Evolutionary conservation across 441 rosid genomes (phyloP).

Genomic region (Macaranga tanarius): DNA sequence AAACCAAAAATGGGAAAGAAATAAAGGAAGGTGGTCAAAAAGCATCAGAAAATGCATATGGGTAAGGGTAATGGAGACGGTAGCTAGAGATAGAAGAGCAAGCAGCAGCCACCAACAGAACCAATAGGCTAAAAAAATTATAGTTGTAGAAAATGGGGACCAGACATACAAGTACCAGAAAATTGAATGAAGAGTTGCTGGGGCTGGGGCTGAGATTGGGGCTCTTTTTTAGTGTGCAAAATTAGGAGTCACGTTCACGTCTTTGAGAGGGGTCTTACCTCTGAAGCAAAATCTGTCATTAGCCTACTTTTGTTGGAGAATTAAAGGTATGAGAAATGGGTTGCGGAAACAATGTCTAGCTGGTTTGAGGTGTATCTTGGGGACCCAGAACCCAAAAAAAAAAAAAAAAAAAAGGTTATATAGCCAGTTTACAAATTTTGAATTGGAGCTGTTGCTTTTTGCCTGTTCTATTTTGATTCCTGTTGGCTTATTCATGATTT

Average conservation of each 20-base stretch:
- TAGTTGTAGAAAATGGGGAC: neutral
- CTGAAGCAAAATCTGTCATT: neutral
- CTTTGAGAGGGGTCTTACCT: neutral
- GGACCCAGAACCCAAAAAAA: too few species aligned
- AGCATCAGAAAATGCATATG: neutral
- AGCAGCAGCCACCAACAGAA: neutral
- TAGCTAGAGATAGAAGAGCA: too few species aligned
- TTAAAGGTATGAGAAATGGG: neutral
- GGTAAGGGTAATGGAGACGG: neutral
- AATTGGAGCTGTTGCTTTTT: too few species aligned
- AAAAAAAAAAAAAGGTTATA: too few species aligned
- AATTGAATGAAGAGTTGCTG: neutral
- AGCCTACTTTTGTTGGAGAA: neutral
- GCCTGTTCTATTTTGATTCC: too few species aligned
- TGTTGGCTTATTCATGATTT: too few species aligned
- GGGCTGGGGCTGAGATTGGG: too few species aligned
- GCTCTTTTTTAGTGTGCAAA: neutral
- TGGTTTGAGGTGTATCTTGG: neutral
- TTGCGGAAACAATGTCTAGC: neutral
- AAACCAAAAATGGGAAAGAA: neutral
- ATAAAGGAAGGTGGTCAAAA: neutral
- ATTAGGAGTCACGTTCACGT: slow-evolving; percentile 24
- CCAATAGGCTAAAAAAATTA: neutral
- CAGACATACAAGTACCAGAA: neutral
- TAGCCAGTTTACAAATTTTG: too few species aligned